These are phyloP conservation scores for Pseudogymnoascus sp. DNA, from an alignment of 2,329 filamentous ascomycete genomes.

Conservation along the genomic window DNA sequence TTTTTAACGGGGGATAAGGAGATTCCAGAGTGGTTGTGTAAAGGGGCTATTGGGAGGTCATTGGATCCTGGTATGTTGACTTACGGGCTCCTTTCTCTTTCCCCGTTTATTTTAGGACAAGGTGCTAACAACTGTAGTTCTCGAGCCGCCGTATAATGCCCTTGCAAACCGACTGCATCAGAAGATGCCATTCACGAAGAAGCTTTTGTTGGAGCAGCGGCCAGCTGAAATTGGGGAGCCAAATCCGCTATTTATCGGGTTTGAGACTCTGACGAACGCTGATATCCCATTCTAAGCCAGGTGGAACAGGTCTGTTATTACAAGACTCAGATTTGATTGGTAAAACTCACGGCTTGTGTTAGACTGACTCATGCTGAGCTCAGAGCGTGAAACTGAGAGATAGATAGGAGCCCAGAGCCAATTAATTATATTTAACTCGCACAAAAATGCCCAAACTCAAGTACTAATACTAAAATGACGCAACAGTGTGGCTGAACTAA, in stretches of 20 bases:
- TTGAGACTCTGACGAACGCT: conserved; percentile 13
- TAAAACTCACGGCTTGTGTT: neutral
- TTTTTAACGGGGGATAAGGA: conserved; percentile 2
- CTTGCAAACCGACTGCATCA: conserved; percentile 18
- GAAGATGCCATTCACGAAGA: conserved; percentile 21
- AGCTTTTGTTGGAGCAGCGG: conserved; percentile 16
- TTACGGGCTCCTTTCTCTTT: neutral
- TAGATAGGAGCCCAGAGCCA: too few species aligned
- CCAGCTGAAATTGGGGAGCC: conserved; percentile 16
- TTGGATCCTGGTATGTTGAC: conserved; percentile 10
- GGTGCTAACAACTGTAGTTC: conserved; percentile 14
- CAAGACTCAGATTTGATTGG: neutral
- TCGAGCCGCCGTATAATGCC: conserved; percentile 25
- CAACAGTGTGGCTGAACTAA: too few species aligned
- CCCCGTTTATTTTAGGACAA: neutral
- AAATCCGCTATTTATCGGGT: conserved; percentile 15
- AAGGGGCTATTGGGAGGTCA: conserved; percentile 14
- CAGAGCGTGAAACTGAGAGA: too few species aligned
- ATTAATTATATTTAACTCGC: too few species aligned
- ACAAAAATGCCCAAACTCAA: too few species aligned
- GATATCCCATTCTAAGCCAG: neutral
- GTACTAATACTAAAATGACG: too few species aligned
- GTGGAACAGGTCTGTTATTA: neutral
- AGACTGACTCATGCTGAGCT: too few species aligned
- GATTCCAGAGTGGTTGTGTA: conserved; percentile 20